Evolutionary conservation across 257 asterid genomes (phyloP).

Genomic region (Eustoma russellianum): DNA sequence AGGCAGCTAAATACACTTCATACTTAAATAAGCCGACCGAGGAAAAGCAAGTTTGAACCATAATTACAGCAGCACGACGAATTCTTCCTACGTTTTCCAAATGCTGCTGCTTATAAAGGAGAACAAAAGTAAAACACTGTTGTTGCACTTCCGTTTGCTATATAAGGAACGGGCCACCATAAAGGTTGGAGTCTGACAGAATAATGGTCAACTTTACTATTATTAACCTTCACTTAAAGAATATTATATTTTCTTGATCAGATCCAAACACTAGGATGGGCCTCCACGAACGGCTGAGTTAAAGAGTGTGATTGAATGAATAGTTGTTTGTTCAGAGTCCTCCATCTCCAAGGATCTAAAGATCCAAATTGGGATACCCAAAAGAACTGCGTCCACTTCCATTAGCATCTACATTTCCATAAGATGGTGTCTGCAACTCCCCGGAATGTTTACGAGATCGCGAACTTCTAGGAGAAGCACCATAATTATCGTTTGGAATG

Average conservation of each 20-base stretch:
- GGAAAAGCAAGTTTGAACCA: too few species aligned
- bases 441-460: slow-evolving; percentile 78
- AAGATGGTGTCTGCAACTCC: slow-evolving; percentile 57
- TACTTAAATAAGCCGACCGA: too few species aligned
- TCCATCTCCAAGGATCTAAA: slow-evolving; percentile 12
- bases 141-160: too few species aligned
- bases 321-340: too few species aligned
- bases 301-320: too few species aligned
- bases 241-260: slow-evolving; percentile 22
- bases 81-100: too few species aligned
- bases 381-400: slow-evolving; percentile 39
- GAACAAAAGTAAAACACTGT: too few species aligned
- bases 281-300: too few species aligned
- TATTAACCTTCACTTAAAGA: slow-evolving; percentile 5
- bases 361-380: slow-evolving; percentile 46
- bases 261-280: slow-evolving; percentile 1
- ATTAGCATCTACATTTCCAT: slow-evolving; percentile 38
- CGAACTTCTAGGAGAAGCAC: slow-evolving; percentile 43
- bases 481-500: slow-evolving; percentile 47
- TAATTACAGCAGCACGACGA: too few species aligned
- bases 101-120: too few species aligned
- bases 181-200: background rate
- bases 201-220: slow-evolving; percentile 7
- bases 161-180: too few species aligned
- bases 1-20: too few species aligned